Base-by-base conservation (phyloP, 257 asterid genomes). In the Lycium ferocissimum region DNA sequence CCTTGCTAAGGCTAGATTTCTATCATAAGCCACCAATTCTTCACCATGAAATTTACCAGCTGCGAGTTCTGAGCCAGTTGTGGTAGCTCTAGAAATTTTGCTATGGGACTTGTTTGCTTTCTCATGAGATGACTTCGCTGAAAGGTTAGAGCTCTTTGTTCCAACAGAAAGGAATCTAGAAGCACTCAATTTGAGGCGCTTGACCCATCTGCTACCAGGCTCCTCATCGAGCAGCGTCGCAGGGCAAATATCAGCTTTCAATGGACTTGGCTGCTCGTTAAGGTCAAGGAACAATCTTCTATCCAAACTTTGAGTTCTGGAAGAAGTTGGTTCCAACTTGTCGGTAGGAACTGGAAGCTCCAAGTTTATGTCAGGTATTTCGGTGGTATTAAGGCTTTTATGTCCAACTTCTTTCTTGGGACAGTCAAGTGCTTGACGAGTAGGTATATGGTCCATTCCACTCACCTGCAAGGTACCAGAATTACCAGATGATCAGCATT, bases 231-330 rank as follows among this genome's bases (percentile, higher is more conserved):
- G 80, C 57, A 84, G 71, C 72, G 53, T 82, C 4, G 81, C 85
- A 9, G 18, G 84, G 67, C 11, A 59, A 37, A 82, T 51, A 49
- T 63, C 71, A 9, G 85, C 80, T 53, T 89, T 89, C 38, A 89
- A 88, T 45, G 83, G 81, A 53, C 86, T 88, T 70, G 89, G 85
- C 63, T 86, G 93, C 84, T 91, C 92, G 18, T 92, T 88, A 82
- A 89, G 89, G 9, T 88, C 90, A 18, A 90, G 83, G 67, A 89
- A 89, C 53, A 83, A 71, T 84, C 92, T 95, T 90, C 91, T 85
- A 67, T 94, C 97, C 89, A 95, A 83, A 90, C 97, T 94, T 87
- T 91, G 92, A 69, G 97, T 94, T 85, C 88, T 91, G 40, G 97
- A 88, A 51, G 82, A 12, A 90, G 87, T 88, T 37, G 91, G 91